phyloP scores from a whole-genome alignment of 169 alveolate genomes.

The Plasmodium gallinaceum region DNA sequence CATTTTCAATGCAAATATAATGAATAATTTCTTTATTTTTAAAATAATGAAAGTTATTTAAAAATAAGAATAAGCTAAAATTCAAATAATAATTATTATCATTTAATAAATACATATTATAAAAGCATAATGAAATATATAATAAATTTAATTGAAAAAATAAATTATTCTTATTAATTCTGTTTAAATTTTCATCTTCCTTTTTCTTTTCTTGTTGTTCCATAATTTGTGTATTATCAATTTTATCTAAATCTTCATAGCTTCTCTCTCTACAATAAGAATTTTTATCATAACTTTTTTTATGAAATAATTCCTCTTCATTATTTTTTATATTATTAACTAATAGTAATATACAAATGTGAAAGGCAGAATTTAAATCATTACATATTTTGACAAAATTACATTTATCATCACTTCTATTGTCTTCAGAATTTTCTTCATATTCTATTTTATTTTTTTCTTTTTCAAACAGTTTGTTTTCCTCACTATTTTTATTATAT shows the following conservation, averaged over 20 bases:
- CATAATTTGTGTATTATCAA: background rate
- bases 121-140: slow-evolving; percentile 62
- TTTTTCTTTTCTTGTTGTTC: background rate
- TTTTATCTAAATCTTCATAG: background rate
- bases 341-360: slow-evolving; percentile 11
- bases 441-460: background rate
- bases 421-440: background rate
- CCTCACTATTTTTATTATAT: background rate
- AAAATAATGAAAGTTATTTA: slow-evolving; percentile 23
- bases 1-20: slow-evolving; percentile 8
- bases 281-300: background rate
- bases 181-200: background rate
- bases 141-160: slow-evolving; percentile 14
- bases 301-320: background rate
- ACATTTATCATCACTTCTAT: background rate
- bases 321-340: slow-evolving; percentile 6
- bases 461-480: background rate
- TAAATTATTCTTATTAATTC: slow-evolving; percentile 1
- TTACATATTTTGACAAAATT: background rate
- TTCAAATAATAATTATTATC: slow-evolving; percentile 16
- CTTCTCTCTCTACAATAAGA: background rate
- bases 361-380: slow-evolving; percentile 13
- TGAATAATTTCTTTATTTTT: slow-evolving; percentile 49
- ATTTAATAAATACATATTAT: slow-evolving; percentile 60
- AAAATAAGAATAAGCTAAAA: slow-evolving; percentile 46